Evolutionary conservation across 2,329 filamentous ascomycete genomes (phyloP), one percentile per base, ranked within the genome.

Genomic region (Aspergillus hiratsukae): DNA sequence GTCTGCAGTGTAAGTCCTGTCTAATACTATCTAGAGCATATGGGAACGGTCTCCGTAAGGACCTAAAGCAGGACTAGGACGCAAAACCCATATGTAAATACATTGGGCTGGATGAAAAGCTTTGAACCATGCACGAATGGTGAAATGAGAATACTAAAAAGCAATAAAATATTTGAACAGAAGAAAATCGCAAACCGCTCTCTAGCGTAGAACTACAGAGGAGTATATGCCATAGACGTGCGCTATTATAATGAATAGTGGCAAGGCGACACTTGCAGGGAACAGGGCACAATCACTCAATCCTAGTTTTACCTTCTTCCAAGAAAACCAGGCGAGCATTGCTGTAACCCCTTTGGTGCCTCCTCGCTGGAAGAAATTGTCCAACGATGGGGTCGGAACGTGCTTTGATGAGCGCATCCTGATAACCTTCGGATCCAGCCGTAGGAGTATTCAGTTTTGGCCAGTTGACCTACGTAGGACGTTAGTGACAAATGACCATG

Each of bases 231-330:
- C 11, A 45, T 23, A 4, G 41, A 19, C 41, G 21, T 17, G 4
- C 41, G 41, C 19, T 43, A 5, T 21, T 43, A 23, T 21, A n/a
- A 37, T 17, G 31, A 37, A 17, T 37, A 35, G 31, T 14, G 31
- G 6, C 6, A 43, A 43, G 11, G 52, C 53, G 25, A 7, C 23
- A 4, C 5, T 46, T 43, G 37, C 37, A 49, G 55, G 58, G 40
- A 52, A 58, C 45, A 57, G 19, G 19, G 55, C 54, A 54, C 57
- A 58, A 57, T 60, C 72, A 79, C 62, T 99, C 94, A 69, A 96
- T 95, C 72, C 94, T 90, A 83, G 97, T 99, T 83, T 99, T 99
- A 53, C 94, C 94, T 76, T 99, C 94, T 74, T 99, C 94, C 54
- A 95, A 85, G 65, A 88, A 94, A 31, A 90, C 83, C 65, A 95